Evolutionary conservation across 2,329 filamentous ascomycete species (phyloP).

Genomic region (Botrytis sinoallii): DNA sequence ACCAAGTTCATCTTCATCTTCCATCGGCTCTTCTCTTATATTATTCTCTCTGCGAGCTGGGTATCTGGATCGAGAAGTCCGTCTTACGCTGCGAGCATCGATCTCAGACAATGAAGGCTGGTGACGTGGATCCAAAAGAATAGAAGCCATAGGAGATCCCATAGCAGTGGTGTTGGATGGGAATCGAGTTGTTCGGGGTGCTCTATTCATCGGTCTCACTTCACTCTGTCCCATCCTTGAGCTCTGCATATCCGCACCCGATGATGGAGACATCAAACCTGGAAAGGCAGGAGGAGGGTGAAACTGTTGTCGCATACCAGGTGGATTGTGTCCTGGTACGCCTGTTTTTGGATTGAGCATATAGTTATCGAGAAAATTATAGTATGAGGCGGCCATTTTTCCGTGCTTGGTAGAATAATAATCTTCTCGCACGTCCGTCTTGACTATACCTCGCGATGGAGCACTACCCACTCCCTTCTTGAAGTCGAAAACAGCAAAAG

Average conservation of each 20-base stretch:
- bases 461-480: slow-evolving; percentile 69
- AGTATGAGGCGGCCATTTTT: slow-evolving; percentile 97
- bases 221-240: slow-evolving; percentile 50
- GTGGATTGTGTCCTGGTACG: slow-evolving; percentile 58
- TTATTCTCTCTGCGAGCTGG: slow-evolving; percentile 44
- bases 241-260: slow-evolving; percentile 53
- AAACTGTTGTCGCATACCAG: slow-evolving; percentile 57
- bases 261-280: slow-evolving; percentile 61
- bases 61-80: slow-evolving; percentile 45
- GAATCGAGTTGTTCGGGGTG: slow-evolving; percentile 44
- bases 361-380: slow-evolving; percentile 93
- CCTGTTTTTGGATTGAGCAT: slow-evolving; percentile 69
- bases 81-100: slow-evolving; percentile 47
- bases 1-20: slow-evolving; percentile 43
- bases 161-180: slow-evolving; percentile 39
- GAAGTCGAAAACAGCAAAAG: slow-evolving; percentile 96
- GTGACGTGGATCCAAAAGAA: slow-evolving; percentile 72
- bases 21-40: slow-evolving; percentile 55
- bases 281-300: slow-evolving; percentile 75
- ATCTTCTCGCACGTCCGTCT: slow-evolving; percentile 70
- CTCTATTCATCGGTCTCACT: slow-evolving; percentile 43
- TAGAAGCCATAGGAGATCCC: slow-evolving; percentile 62
- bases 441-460: slow-evolving; percentile 39
- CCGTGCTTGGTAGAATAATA: slow-evolving; percentile 95
- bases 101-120: slow-evolving; percentile 56